Conservation (phyloP, 1,139 yeast genomes). For the Chernovozyma sophiae-reginae region DNA sequence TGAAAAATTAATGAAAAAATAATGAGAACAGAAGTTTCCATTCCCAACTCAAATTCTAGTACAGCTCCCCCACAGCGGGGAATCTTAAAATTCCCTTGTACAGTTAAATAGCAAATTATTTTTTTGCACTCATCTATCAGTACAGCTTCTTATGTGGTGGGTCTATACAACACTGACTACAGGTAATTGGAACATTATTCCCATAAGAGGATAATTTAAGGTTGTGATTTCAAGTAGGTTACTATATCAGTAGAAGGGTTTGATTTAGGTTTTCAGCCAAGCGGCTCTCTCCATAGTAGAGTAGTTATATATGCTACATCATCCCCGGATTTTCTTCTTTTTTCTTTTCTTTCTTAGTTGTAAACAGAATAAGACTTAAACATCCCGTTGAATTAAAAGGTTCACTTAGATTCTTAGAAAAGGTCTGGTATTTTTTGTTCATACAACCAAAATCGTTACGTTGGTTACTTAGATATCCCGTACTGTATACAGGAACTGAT, state of each 20-base stretch:
- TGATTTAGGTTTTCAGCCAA: neutral
- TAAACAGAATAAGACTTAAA: neutral
- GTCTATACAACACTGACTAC: neutral
- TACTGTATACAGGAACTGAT: neutral
- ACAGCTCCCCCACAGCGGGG: conserved; percentile 1
- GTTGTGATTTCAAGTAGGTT: neutral
- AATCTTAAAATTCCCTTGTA: conserved; percentile 2
- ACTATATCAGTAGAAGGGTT: neutral
- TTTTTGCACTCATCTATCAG: neutral
- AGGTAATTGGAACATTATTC: neutral
- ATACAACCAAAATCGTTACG: neutral
- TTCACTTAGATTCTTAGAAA: too few species aligned
- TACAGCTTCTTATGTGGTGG: neutral
- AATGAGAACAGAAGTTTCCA: neutral
- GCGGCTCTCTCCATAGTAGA: neutral
- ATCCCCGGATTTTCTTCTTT: neutral
- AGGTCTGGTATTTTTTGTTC: neutral
- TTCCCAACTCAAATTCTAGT: neutral
- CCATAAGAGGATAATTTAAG: conserved; percentile 3
- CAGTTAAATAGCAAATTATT: neutral
- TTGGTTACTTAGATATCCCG: neutral
- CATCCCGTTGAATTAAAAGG: too few species aligned
- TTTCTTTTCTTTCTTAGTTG: neutral
- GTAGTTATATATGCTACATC: neutral
- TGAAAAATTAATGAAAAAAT: neutral